Evolutionary conservation across 1,139 yeast genomes (phyloP), one percentile per base, ranked within the genome.

Genomic region (Yamadazyma membranifaciens): DNA sequence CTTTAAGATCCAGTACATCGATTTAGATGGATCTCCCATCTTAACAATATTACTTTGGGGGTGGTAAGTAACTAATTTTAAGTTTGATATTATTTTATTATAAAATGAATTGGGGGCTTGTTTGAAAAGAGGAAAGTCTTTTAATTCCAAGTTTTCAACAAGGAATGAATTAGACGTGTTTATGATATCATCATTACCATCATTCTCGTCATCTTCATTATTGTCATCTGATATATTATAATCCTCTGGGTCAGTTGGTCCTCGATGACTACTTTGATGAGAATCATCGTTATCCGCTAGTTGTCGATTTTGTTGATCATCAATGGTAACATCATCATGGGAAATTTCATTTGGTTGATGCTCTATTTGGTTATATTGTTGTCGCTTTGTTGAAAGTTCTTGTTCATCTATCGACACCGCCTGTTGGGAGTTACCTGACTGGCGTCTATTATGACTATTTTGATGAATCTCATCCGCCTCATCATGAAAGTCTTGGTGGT

Each of bases 1-100:
- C 52, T 83, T 77, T 12, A 85, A 61, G 31, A 85, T 81, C 89
- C 91, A 83, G 55, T 83, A 84, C 87, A 85, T 83, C 22, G 91
- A 77, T 48, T 74, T 77, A n/a, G 88, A 81, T 2, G 82, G 83
- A 51, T 83, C 89, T 2, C 91, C 91, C 49, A 72, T 79, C 44
- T 79, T 80, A 38, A 83, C 80, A 32, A 84, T 80, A 54, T 77
- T 81, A 46, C 80, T 84, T 51, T 81, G 87, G 0, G 89, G 81
- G 44, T 79, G 81, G 47, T 73, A 78, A 42, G 78, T 82, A 45
- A 81, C 74, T 6, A 83, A 67, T 39, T 75, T 74, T 26, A 84
- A 65, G 42, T 78, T 75, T 31, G 80, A 67, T 0, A 83, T 82
- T 4, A 84, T 70, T 29, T 80, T 80, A 31, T 72, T 63, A 45